Percentiles rank a stretch among this genome's conserved stretches.
phyloP scores from a whole-genome alignment of 2,329 filamentous ascomycete genomes.

The Fusarium pseudograminearum region DNA sequence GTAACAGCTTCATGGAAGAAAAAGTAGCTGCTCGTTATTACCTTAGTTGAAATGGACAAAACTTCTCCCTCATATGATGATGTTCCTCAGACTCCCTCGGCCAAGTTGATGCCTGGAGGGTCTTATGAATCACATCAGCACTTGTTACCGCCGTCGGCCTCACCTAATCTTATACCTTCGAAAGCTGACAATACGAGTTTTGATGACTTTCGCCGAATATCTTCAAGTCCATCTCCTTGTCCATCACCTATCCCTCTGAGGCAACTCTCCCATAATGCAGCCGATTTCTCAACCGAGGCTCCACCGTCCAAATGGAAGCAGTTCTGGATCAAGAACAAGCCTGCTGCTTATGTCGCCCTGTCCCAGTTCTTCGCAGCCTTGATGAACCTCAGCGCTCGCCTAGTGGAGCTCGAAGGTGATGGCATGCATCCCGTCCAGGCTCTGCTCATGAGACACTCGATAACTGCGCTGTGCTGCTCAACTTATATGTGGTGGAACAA shows the following conservation, averaged over 20 bases:
- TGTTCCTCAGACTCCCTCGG: conserved; percentile 21
- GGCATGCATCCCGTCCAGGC: conserved; percentile 87
- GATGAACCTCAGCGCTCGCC: conserved; percentile 85
- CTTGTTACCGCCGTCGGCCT: conserved; percentile 30
- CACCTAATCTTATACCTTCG: conserved; percentile 19
- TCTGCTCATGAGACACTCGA: conserved; percentile 81
- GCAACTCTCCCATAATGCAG: conserved; percentile 15
- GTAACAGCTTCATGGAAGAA: conserved; percentile 8
- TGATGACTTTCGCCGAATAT: conserved; percentile 42
- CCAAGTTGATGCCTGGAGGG: conserved; percentile 30
- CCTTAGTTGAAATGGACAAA: conserved; percentile 28
- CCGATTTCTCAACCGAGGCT: conserved; percentile 16
- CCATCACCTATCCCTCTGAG: conserved; percentile 41
- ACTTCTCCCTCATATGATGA: conserved; percentile 39
- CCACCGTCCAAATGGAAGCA: conserved; percentile 44
- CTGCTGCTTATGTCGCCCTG: conserved; percentile 77
- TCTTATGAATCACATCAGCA: conserved; percentile 27
- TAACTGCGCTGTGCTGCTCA: conserved; percentile 75
- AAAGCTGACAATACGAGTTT: conserved; percentile 36
- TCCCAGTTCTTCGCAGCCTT: conserved; percentile 84
- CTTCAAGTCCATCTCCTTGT: conserved; percentile 43
- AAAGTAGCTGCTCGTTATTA: not conserved
- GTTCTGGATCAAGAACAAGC: conserved; percentile 76
- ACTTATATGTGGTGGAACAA: conserved; percentile 79
- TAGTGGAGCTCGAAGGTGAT: conserved; percentile 78